Evolutionary conservation across 2,329 filamentous ascomycete species (phyloP).

Genomic region (Colletotrichum chrysophilum): DNA sequence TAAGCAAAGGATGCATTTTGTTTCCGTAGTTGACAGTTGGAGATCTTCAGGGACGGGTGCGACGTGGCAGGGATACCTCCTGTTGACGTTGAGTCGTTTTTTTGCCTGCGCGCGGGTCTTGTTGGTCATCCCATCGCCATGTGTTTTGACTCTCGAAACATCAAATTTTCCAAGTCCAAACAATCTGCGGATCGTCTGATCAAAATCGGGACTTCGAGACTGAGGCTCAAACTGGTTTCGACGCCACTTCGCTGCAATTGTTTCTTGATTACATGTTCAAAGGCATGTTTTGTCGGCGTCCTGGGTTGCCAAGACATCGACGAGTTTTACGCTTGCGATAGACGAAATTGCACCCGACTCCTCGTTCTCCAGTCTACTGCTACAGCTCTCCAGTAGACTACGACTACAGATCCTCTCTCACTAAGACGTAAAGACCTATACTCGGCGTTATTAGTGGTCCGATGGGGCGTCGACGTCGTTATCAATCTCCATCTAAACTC

Average conservation of each 20-base stretch:
- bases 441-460: neutral
- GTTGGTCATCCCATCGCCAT: neutral
- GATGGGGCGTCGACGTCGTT: neutral
- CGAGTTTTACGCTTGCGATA: neutral
- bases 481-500: neutral
- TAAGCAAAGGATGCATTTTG: neutral
- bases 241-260: neutral
- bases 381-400: neutral
- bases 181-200: neutral
- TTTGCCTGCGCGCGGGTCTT: neutral
- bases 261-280: neutral
- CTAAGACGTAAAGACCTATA: neutral
- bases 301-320: neutral
- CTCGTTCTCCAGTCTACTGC: neutral
- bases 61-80: neutral
- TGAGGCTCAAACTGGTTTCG: neutral
- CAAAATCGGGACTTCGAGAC: neutral
- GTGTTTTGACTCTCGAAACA: slow-evolving; percentile 2
- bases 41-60: neutral
- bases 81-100: neutral
- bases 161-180: slow-evolving; percentile 2
- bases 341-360: neutral
- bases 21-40: neutral
- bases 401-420: neutral
- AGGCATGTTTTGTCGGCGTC: neutral